phyloP scores from a whole-genome alignment of 192 early-diverging fungal species.

The Backusella circina region DNA sequence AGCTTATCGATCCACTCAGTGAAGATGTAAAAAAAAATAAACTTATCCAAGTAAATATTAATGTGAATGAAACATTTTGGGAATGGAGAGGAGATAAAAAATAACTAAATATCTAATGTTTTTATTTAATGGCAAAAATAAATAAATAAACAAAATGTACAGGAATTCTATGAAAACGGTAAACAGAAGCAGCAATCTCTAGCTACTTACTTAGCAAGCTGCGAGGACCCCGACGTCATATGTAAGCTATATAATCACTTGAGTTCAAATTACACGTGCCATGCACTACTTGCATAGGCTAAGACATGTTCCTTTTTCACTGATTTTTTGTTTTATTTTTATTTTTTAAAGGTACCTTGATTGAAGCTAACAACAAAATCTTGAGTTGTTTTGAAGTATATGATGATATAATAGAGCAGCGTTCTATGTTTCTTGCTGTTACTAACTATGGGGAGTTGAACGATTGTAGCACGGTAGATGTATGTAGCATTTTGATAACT shows the following conservation, averaged over 20 bases:
- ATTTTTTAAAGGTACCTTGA: constrained; percentile 37
- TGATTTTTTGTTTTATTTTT: background rate
- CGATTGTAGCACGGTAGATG: constrained; percentile 5
- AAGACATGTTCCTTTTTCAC: constrained; percentile 3
- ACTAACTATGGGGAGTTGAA: constrained; percentile 34
- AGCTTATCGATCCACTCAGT: constrained; percentile 46
- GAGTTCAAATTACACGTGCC: background rate
- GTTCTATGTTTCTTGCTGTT: constrained; percentile 37
- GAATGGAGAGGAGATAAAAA: background rate
- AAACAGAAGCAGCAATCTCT: constrained; percentile 38
- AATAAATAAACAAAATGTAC: background rate
- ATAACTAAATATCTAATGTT: background rate
- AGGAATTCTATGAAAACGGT: constrained; percentile 57
- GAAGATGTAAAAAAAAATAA: constrained; percentile 55
- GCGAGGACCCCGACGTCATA: constrained; percentile 33
- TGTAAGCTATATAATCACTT: constrained; percentile 25
- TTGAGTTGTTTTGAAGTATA: constrained; percentile 51
- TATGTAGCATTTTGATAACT: background rate
- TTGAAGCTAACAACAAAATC: constrained; percentile 48
- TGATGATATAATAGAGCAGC: constrained; percentile 54
- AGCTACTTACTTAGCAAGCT: constrained; percentile 31
- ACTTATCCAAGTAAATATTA: constrained; percentile 45
- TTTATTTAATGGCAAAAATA: background rate
- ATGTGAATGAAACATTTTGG: background rate
- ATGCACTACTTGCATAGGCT: background rate